Evolutionary conservation across 352 stramenopile species (phyloP).

Genomic region (Phytophthora vignae): DNA sequence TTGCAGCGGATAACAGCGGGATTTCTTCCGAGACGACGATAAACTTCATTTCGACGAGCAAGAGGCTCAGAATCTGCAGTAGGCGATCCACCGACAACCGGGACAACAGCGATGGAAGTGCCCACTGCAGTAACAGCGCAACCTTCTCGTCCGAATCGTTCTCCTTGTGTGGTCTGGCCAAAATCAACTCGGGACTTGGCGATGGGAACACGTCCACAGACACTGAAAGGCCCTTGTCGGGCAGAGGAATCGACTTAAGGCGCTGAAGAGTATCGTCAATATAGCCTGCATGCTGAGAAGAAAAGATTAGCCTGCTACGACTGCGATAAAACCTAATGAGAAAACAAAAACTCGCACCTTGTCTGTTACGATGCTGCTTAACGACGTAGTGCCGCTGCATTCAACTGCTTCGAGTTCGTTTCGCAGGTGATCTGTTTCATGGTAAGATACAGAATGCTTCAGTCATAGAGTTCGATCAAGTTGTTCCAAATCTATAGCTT

Average conservation of each 20-base stretch:
- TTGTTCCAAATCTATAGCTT: background rate
- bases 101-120: constrained; percentile 46
- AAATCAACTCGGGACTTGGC: constrained; percentile 20
- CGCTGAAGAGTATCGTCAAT: constrained; percentile 45
- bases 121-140: constrained; percentile 53
- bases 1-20: constrained; percentile 50
- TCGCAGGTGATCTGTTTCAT: constrained; percentile 28
- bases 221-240: constrained; percentile 26
- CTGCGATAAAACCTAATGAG: background rate
- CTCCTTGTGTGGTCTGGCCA: constrained; percentile 44
- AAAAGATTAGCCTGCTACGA: background rate
- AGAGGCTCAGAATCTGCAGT: constrained; percentile 49
- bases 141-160: constrained; percentile 48
- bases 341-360: constrained; percentile 33
- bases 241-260: constrained; percentile 30
- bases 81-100: constrained; percentile 48
- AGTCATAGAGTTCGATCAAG: background rate
- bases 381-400: constrained; percentile 4
- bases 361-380: constrained; percentile 53
- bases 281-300: constrained; percentile 45
- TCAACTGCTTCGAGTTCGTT: constrained; percentile 20
- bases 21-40: constrained; percentile 60
- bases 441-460: background rate
- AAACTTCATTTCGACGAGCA: constrained; percentile 65
- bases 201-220: constrained; percentile 32